Evolutionary conservation across 176 grass and related monocot genomes (phyloP).

Genomic region (maize (Zea mays)): DNA sequence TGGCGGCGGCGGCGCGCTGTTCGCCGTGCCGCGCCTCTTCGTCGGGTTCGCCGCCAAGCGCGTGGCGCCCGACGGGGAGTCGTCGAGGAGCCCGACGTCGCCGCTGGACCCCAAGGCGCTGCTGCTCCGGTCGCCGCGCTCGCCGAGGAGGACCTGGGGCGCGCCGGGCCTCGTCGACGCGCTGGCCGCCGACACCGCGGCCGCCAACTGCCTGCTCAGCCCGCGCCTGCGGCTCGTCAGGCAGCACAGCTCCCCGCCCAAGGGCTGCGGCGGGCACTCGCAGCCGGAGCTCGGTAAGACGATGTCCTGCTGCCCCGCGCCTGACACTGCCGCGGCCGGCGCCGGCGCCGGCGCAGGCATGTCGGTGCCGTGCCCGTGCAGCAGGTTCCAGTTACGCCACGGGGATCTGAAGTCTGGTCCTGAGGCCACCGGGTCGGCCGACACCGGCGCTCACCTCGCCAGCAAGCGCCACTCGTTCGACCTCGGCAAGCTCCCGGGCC

Average conservation of each 20-base stretch:
- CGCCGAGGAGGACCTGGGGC: constrained; percentile 66
- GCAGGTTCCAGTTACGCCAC: constrained; percentile 45
- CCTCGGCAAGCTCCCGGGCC: constrained; percentile 54
- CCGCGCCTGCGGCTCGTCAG: constrained; percentile 43
- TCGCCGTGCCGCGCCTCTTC: constrained; percentile 68
- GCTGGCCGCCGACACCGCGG: constrained; percentile 32
- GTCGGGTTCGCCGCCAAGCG: constrained; percentile 67
- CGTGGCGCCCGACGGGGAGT: constrained; percentile 49
- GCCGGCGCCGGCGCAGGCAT: constrained; percentile 34
- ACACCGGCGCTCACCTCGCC: not conserved
- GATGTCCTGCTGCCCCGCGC: constrained; percentile 61
- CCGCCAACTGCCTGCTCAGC: constrained; percentile 46
- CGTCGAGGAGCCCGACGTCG: constrained; percentile 81
- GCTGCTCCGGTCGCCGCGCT: constrained; percentile 52
- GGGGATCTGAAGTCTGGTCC: constrained; percentile 64
- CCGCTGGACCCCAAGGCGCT: constrained; percentile 77
- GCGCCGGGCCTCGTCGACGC: constrained; percentile 66
- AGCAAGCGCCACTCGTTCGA: constrained; percentile 40
- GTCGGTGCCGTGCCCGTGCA: constrained; percentile 49
- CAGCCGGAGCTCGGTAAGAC: constrained; percentile 66
- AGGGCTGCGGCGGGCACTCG: constrained; percentile 41
- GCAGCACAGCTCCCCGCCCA: constrained; percentile 48
- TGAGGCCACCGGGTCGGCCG: constrained; percentile 17
- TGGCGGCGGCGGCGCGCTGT: constrained; percentile 53
- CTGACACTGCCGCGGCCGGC: constrained; percentile 20